Conservation (phyloP, 129 eudicot species). For the Centella asiatica region DNA sequence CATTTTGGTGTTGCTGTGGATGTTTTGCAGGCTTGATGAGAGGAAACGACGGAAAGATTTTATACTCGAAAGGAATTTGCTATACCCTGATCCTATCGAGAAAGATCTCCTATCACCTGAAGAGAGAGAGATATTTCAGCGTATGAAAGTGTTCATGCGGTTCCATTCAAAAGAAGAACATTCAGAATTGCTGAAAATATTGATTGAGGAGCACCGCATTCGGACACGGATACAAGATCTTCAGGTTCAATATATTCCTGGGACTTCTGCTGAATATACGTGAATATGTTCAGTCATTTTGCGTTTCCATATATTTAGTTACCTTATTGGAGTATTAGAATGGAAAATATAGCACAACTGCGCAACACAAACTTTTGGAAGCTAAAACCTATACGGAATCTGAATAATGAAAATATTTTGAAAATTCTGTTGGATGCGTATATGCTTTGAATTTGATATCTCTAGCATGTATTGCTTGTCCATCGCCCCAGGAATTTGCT, state of each 20-base stretch:
- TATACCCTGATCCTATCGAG: slow-evolving; percentile 68
- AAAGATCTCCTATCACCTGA: slow-evolving; percentile 65
- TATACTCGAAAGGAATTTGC: slow-evolving; percentile 72
- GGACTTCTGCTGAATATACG: neutral
- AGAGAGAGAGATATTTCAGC: slow-evolving; percentile 75
- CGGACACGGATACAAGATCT: slow-evolving; percentile 65
- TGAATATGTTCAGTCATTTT: neutral
- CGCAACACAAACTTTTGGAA: neutral
- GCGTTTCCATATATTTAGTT: neutral
- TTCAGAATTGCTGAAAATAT: slow-evolving; percentile 52
- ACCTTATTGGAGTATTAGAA: too few species aligned
- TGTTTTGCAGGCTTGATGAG: slow-evolving; percentile 77
- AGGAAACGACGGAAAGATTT: slow-evolving; percentile 91
- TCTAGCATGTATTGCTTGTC: too few species aligned
- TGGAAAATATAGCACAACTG: too few species aligned
- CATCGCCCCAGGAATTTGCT: too few species aligned
- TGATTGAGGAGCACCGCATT: slow-evolving; percentile 82
- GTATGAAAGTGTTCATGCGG: slow-evolving; percentile 79
- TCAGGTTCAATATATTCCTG: slow-evolving; percentile 37
- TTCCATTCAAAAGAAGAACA: slow-evolving; percentile 89
- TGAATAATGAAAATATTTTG: too few species aligned
- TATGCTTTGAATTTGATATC: too few species aligned
- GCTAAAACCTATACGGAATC: neutral
- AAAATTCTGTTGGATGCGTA: too few species aligned
- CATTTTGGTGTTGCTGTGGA: slow-evolving; percentile 12